A percentile compares a stretch with the other conserved stretches of the same genome.
These are phyloP conservation scores for Ganoderma lucidum DNA, from an alignment of 1,284 basidiomycete species.

Conservation along the genomic window DNA sequence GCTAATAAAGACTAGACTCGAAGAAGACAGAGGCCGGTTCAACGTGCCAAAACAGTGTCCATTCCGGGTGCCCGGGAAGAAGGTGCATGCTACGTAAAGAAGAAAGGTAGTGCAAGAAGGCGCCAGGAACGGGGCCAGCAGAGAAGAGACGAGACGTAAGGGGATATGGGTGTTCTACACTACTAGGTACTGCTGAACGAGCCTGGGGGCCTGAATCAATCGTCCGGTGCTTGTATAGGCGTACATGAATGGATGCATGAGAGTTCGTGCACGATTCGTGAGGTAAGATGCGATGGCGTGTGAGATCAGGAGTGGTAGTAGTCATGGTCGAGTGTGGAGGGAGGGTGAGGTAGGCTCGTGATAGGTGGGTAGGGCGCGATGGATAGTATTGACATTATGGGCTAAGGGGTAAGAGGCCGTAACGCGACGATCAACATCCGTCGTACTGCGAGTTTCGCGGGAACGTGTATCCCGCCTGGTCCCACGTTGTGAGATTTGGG, in stretches of 20 bases:
- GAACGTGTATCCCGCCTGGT: slow-evolving; percentile 68
- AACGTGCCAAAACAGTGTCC: slow-evolving; percentile 10
- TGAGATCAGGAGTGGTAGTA: slow-evolving; percentile 2
- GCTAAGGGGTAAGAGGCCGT: neutral
- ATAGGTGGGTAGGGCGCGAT: slow-evolving; percentile 12
- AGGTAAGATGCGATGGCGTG: slow-evolving; percentile 25
- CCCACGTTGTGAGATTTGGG: slow-evolving; percentile 81
- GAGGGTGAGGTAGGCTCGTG: neutral
- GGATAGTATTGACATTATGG: slow-evolving; percentile 1
- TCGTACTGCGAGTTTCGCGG: slow-evolving; percentile 65
- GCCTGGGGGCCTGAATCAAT: neutral
- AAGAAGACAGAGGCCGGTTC: slow-evolving; percentile 1
- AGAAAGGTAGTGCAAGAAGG: slow-evolving; percentile 13
- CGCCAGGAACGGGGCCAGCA: slow-evolving; percentile 19
- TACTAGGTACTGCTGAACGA: slow-evolving; percentile 12
- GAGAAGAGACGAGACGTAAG: neutral
- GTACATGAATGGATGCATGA: slow-evolving; percentile 30
- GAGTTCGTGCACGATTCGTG: slow-evolving; percentile 32
- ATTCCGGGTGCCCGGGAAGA: neutral
- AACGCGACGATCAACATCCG: slow-evolving; percentile 53
- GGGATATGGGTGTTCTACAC: slow-evolving; percentile 28
- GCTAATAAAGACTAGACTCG: slow-evolving; percentile 5
- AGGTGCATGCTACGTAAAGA: slow-evolving; percentile 2
- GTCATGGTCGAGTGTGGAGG: neutral
- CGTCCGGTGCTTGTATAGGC: slow-evolving; percentile 31